A percentile compares a stretch with the other conserved stretches of the same genome.
phyloP scores from a whole-genome alignment of 2,329 filamentous ascomycete genomes.

The Phialophora macrospora region DNA sequence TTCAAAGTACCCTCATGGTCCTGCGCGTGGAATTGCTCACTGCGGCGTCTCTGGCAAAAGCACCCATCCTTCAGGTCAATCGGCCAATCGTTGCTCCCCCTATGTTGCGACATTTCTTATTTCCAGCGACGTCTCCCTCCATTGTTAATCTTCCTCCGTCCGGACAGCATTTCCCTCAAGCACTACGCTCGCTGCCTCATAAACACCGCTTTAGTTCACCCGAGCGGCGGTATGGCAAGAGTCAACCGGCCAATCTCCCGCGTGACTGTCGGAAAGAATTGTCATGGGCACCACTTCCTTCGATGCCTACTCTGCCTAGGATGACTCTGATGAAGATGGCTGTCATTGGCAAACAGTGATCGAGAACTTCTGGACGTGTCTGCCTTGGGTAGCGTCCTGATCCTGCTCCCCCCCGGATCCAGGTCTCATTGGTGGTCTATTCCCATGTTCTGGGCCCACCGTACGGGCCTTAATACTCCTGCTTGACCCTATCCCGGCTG shows the following conservation, averaged over 20 bases:
- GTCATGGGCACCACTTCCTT: constrained; percentile 16
- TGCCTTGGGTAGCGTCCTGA: constrained; percentile 21
- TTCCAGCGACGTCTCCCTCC: constrained; percentile 2
- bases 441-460: constrained; percentile 19
- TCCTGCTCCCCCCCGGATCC: constrained; percentile 12
- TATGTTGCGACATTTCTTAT: constrained; percentile 9
- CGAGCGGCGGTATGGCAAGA: constrained; percentile 11
- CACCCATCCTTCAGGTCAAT: background rate
- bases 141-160: constrained; percentile 12
- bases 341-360: constrained; percentile 23
- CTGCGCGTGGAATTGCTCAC: background rate
- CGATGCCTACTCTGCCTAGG: constrained; percentile 30
- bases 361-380: constrained; percentile 22
- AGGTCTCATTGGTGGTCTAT: constrained; percentile 26
- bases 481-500: constrained; percentile 21
- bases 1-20: constrained; percentile 10
- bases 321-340: constrained; percentile 13
- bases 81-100: constrained; percentile 6
- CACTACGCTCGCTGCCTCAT: constrained; percentile 5
- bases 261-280: constrained; percentile 18
- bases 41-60: constrained; percentile 5
- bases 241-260: constrained; percentile 6
- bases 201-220: constrained; percentile 19
- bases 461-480: constrained; percentile 25
- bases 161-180: background rate